phyloP scores from a whole-genome alignment of 805 yeast genomes.

The Candida yuanshanica region DNA sequence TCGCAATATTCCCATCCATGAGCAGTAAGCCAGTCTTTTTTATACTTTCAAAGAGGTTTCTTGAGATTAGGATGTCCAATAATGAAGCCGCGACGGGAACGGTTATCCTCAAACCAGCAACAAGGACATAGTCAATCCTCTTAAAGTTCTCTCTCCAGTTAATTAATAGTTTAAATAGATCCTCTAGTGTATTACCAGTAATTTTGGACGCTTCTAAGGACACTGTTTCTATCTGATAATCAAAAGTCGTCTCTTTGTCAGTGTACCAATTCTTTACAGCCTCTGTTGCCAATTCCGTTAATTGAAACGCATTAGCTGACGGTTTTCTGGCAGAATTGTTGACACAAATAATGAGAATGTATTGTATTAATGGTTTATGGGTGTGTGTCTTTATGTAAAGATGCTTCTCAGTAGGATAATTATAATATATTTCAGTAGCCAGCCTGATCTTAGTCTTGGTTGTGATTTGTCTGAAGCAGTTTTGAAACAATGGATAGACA shows the following conservation, averaged over 20 bases:
- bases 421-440: conserved; percentile 32
- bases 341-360: conserved; percentile 27
- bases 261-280: conserved; percentile 24
- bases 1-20: conserved; percentile 34
- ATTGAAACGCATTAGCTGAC: conserved; percentile 9
- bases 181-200: conserved; percentile 31
- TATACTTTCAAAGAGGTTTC: conserved; percentile 17
- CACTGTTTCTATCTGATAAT: conserved; percentile 20
- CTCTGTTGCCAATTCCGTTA: conserved; percentile 24
- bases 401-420: conserved; percentile 31
- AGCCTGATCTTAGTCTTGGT: conserved; percentile 29
- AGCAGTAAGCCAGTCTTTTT: conserved; percentile 27
- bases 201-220: conserved; percentile 32
- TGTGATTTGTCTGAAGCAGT: conserved; percentile 27
- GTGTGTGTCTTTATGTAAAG: conserved; percentile 27
- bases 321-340: conserved; percentile 26
- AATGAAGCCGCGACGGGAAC: conserved; percentile 44
- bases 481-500: conserved; percentile 14
- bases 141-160: conserved; percentile 46
- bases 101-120: conserved; percentile 49
- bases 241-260: neutral
- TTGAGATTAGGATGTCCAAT: conserved; percentile 38
- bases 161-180: conserved; percentile 36
- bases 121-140: conserved; percentile 42
- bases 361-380: conserved; percentile 18